phyloP scores from a whole-genome alignment of 371 early-diverging fungal species.

The Mucor sp. region DNA sequence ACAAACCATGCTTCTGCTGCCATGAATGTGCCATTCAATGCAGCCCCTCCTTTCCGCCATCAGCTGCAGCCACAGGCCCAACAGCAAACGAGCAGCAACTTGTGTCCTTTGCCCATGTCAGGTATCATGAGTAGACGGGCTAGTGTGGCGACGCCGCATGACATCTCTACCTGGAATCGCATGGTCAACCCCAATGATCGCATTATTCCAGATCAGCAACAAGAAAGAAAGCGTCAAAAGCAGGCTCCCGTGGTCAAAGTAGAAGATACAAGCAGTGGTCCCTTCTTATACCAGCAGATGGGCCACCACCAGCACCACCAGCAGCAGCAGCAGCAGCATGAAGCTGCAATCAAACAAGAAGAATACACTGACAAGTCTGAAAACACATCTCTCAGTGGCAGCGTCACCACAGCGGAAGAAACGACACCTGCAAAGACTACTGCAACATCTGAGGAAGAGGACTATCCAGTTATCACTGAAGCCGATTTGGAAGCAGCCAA shows the following conservation, averaged over 20 bases:
- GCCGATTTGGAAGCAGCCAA: conserved; percentile 38
- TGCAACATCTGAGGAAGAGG: conserved; percentile 2
- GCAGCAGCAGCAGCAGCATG: neutral
- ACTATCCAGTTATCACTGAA: conserved; percentile 35
- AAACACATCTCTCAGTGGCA: neutral
- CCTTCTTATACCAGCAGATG: neutral
- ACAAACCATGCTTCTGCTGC: neutral
- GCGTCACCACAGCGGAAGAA: neutral
- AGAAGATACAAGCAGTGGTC: neutral
- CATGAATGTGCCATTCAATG: neutral
- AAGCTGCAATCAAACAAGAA: neutral
- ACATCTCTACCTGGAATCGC: conserved; percentile 23
- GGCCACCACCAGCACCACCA: neutral
- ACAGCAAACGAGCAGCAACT: neutral
- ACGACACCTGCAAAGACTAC: conserved; percentile 1
- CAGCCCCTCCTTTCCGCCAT: neutral
- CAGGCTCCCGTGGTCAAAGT: neutral
- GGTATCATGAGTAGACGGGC: conserved; percentile 16
- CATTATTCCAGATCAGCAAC: neutral
- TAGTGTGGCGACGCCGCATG: conserved; percentile 22
- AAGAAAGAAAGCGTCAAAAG: neutral
- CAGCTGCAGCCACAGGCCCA: neutral
- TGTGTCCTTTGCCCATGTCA: conserved; percentile 25
- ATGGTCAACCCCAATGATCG: conserved; percentile 3
- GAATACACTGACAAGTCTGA: neutral